phyloP scores from a whole-genome alignment of 305 asterid species.

The Rubia tinctorum region DNA sequence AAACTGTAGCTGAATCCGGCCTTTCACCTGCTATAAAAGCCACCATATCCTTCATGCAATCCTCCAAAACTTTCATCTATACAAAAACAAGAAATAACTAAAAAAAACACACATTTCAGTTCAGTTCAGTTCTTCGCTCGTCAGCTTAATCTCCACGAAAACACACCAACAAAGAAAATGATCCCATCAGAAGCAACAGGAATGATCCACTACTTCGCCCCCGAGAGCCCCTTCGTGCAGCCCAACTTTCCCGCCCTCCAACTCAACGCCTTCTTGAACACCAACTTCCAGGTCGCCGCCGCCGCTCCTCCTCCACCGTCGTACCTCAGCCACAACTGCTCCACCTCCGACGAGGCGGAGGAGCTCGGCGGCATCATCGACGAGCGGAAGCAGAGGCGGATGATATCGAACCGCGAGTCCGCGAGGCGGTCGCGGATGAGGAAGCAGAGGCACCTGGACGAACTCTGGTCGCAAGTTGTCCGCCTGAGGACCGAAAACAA shows the following conservation, averaged over 20 bases:
- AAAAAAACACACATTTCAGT: too few relatives aligned
- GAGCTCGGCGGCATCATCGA: slow-evolving; percentile 30
- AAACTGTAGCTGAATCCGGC: slow-evolving; percentile 17
- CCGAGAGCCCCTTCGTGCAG: slow-evolving; percentile 22
- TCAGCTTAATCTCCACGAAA: not conserved
- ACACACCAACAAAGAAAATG: slow-evolving; percentile 21
- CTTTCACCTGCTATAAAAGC: slow-evolving; percentile 43
- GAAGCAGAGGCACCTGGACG: slow-evolving; percentile 88
- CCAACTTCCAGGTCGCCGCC: not conserved
- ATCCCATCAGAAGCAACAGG: slow-evolving; percentile 39
- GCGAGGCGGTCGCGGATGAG: slow-evolving; percentile 94
- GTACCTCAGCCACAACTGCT: slow-evolving; percentile 41
- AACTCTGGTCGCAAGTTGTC: slow-evolving; percentile 78
- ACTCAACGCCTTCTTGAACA: not conserved
- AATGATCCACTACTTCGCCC: slow-evolving; percentile 28
- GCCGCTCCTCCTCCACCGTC: slow-evolving; percentile 25
- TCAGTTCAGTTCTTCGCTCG: not conserved
- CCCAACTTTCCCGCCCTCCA: slow-evolving; percentile 22
- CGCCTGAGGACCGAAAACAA: slow-evolving; percentile 68
- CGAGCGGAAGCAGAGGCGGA: slow-evolving; percentile 65
- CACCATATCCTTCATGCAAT: slow-evolving; percentile 33
- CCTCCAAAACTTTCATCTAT: slow-evolving; percentile 16
- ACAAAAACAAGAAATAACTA: not conserved
- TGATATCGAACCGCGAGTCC: slow-evolving; percentile 91
- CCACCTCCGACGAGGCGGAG: slow-evolving; percentile 77